Base-by-base conservation (phyloP, 2,329 filamentous ascomycete species). In the Paraphaeosphaeria minitans region DNA sequence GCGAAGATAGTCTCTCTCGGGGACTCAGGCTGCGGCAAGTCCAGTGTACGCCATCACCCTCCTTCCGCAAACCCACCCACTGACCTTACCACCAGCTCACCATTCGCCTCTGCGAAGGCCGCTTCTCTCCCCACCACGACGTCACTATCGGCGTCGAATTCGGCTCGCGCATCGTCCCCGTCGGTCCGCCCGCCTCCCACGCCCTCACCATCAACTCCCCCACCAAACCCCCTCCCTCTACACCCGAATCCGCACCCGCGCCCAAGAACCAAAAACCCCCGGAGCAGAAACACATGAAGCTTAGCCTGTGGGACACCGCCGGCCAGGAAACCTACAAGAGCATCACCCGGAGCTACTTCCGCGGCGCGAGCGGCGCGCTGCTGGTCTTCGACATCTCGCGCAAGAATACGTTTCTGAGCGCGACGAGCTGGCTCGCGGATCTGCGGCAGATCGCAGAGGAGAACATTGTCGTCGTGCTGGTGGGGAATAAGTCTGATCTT, bases 1-100 rank as follows among this genome's bases (percentile, higher is more conserved):
- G 93, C 94, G 78, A 99, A 99, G 81, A 91, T 99, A 71, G 94
- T 98, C 75, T 96, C 92, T 81, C 93, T 99, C 73, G 95, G 95
- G 77, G 95, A 98, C 82, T 95, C 91, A 47, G 95, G 93, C 75
- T 96, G 92, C 75, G 95, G 95, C 73, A 99, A 99, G 83, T 96
- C 92, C 57, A 87, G 84, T 76, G 85, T 87, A 78, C 65, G 81
- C 22, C 33, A 12, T 31, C 31, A 2, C 1, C 22, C 27, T 31
- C 31, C 22, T 46, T 16, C 35, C 51, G 51, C 56, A 48, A 31
- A 37, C 27, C 8, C 48, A 45, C 47, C 31, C 22, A 57, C 60
- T 72, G 58, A 70, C 62, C 24, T n/a, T 27, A 12, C 14, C 27
- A 16, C 42, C 70, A 92, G 79, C 87, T 97, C 68, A 97, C 93